These are phyloP conservation scores for Aspergillus cristatus DNA, from an alignment of 495 filamentous ascomycete genomes.

Conservation along the genomic window DNA sequence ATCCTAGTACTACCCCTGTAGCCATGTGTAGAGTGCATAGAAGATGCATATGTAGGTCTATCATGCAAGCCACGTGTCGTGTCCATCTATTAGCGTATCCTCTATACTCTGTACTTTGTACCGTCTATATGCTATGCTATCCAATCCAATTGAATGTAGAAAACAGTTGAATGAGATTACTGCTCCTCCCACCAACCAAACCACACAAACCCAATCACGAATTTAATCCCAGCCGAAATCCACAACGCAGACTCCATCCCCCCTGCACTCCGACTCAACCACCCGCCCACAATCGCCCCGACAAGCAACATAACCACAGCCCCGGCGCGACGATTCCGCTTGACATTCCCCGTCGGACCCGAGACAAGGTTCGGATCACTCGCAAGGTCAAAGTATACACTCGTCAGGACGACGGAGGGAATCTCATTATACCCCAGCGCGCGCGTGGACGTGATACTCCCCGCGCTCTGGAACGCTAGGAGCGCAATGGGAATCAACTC, in stretches of 20 bases:
- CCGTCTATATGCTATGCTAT: too few species aligned
- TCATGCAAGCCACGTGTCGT: too few species aligned
- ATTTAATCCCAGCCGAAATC: slow-evolving; percentile 51
- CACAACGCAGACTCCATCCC: slow-evolving; percentile 49
- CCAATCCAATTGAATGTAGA: too few species aligned
- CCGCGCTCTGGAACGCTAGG: slow-evolving; percentile 62
- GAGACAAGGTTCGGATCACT: slow-evolving; percentile 46
- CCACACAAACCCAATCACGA: slow-evolving; percentile 34
- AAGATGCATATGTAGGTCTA: too few species aligned
- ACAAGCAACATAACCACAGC: slow-evolving; percentile 48
- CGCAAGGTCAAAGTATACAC: slow-evolving; percentile 58
- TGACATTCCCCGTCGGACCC: slow-evolving; percentile 43
- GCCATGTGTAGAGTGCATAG: too few species aligned
- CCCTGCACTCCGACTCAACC: slow-evolving; percentile 46
- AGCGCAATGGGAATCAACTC: slow-evolving; percentile 51
- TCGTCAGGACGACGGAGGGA: slow-evolving; percentile 65
- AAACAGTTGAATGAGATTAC: neutral
- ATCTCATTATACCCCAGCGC: slow-evolving; percentile 58
- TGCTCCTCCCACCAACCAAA: slow-evolving; percentile 27
- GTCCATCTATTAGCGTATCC: too few species aligned
- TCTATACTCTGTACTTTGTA: too few species aligned
- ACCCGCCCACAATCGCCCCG: slow-evolving; percentile 56
- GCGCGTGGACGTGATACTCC: slow-evolving; percentile 57
- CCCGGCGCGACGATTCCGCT: slow-evolving; percentile 53
- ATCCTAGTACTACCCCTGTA: too few species aligned